Base-by-base conservation (phyloP, 192 early-diverging fungal species). In the Umbelopsis sp. region DNA sequence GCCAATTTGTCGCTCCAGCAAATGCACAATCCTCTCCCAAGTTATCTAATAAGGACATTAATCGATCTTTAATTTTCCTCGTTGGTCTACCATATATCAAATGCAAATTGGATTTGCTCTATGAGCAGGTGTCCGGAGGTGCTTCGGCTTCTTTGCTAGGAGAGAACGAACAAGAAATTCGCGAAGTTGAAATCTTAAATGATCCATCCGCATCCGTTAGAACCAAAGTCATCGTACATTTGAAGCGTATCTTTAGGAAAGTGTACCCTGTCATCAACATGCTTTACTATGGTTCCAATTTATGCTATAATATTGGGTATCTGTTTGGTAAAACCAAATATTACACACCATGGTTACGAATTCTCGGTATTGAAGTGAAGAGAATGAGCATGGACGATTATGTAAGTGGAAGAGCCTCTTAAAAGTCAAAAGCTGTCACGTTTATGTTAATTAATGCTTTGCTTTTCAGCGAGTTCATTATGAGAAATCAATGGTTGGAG, bases 311-410 rank as follows among this genome's bases (percentile, higher is more conserved):
- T 61, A 79, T 96, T 50, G 85, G 81, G 18, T 98, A 95, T 74
- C 80, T 98, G 71, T 96, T 93, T 80, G 91, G 91, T 66, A 90
- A 89, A 75, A 94, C 94, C 6, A 79, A 81, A 44, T 95, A 90
- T 75, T 92, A 89, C 73, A 89, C 89, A 16, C 93, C 92, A n/a
- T 91, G 91, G 90, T 82, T 97, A 69, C 89, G 90, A 47, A 45
- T 95, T 13, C 86, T 94, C 33, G 92, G 92, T 15, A 77, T 96
- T 27, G 84, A 90, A 71, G 81, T 94, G 46, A 89, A 88, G 65
- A 89, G 96, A 33, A 86, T 95, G 90, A 92, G 82, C 21, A 83
- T 84, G 55, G 80, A 87, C 23, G 96, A 98, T 75, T 94, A 93
- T 79, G 92, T 94, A 80, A 72, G 87, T 83, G 13, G 27, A 61